phyloP scores from a whole-genome alignment of 2,329 filamentous ascomycete genomes.

The Aspergillus sp. region DNA sequence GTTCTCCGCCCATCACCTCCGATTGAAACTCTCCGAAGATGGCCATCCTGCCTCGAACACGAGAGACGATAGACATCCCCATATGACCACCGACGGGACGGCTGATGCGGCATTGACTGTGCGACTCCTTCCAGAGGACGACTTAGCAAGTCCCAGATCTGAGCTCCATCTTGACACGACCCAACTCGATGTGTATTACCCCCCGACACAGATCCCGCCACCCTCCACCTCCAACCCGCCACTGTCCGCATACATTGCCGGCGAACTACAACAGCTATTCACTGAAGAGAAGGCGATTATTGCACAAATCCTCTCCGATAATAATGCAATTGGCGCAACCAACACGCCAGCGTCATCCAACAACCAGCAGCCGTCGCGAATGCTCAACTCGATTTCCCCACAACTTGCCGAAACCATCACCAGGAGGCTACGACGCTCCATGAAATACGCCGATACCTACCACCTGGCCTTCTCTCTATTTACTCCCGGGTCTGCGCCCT shows the following conservation, averaged over 20 bases:
- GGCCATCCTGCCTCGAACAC: neutral
- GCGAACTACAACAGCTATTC: slow-evolving; percentile 74
- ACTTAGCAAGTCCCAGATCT: slow-evolving; percentile 52
- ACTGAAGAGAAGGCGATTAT: slow-evolving; percentile 86
- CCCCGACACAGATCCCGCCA: slow-evolving; percentile 64
- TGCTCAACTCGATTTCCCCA: slow-evolving; percentile 39
- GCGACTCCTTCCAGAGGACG: slow-evolving; percentile 58
- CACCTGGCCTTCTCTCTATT: slow-evolving; percentile 96
- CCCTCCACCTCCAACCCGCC: slow-evolving; percentile 67
- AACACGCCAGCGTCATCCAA: slow-evolving; percentile 20
- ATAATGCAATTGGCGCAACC: slow-evolving; percentile 32
- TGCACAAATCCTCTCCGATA: slow-evolving; percentile 66
- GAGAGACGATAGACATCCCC: slow-evolving; percentile 10
- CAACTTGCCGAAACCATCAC: slow-evolving; percentile 58
- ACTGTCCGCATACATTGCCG: slow-evolving; percentile 74
- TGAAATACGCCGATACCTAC: slow-evolving; percentile 91
- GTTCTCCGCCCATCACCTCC: slow-evolving; percentile 79
- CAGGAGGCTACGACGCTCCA: slow-evolving; percentile 72
- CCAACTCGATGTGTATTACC: slow-evolving; percentile 74
- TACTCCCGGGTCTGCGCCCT: slow-evolving; percentile 72
- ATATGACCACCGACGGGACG: slow-evolving; percentile 17
- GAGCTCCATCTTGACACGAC: slow-evolving; percentile 67
- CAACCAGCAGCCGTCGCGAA: slow-evolving; percentile 27
- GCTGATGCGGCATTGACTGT: slow-evolving; percentile 64
- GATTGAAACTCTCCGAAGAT: slow-evolving; percentile 59